Base-by-base conservation (phyloP, 208 protist species). In the Trypanosoma lewisi region DNA sequence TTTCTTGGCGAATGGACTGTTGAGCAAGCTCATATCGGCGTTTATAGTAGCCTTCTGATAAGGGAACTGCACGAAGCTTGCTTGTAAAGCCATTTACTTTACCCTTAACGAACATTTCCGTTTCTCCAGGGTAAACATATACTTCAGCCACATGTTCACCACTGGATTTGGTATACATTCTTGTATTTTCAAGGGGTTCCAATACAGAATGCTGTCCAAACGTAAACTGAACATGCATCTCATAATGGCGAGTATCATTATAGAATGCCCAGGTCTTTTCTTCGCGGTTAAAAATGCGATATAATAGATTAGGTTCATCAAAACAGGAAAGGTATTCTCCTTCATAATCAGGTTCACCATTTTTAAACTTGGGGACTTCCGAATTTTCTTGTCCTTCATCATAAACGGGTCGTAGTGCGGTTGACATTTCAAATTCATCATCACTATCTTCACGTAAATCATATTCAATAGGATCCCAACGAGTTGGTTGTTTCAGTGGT, bases 241-340 rank as follows among this genome's bases (percentile, higher is more conserved):
- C 80, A 56, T 89, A 89, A 25, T 74, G 60, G 25, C 63, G 49
- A 25, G 61, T 89, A 73, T 92, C 85, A 67, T 92, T 92, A 73
- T 92, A 92, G 54, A 92, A 89, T 52, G 80, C 71, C 83, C 85
- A 92, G 12, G 74, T 82, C 63, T 85, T 87, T 52, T 78, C 70
- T 51, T 83, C 62, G 30, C 52, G 64, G 63, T 89, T 77, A 23
- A 79, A 69, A 67, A 92, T 85, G 28, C 82, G 85, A 69, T 87
- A 92, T 47, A 92, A 68, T 41, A 92, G 51, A 65, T 88, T 85
- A n/a, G 77, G 67, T 56, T 89, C 85, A 41, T 89, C 75, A 68
- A 92, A 92, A 70, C 85, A 92, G 27, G 79, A 85, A 59, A 82
- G 71, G 45, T 80, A 67, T 52, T 87, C 80, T 42, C 82, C 80